A percentile compares a stretch with the other conserved stretches of the same genome.
Evolutionary conservation across 2,329 filamentous ascomycete genomes (phyloP).

Genomic region (Ceratocystiopsis sp.): DNA sequence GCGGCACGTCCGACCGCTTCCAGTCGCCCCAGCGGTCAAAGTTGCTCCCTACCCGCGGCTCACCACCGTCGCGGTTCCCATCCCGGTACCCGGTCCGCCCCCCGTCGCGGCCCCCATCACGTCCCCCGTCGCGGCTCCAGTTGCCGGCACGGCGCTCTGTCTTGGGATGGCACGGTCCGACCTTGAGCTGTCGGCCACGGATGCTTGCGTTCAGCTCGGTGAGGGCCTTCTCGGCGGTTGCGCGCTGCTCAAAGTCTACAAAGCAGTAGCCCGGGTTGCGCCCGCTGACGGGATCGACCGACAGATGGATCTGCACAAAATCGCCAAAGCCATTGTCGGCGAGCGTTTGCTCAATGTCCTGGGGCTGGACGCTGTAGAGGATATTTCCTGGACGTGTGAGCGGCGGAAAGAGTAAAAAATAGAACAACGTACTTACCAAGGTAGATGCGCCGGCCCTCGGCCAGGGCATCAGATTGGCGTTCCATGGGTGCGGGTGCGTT

Average conservation of each 20-base stretch:
- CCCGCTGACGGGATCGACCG: constrained; percentile 48
- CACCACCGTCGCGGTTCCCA: no score
- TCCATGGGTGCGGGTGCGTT: no score
- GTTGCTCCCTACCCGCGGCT: no score
- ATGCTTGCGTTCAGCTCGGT: constrained; percentile 35
- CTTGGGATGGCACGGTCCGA: constrained; percentile 48
- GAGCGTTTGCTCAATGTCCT: constrained; percentile 20
- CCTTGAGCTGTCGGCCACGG: constrained; percentile 41
- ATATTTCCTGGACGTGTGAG: constrained; percentile 37
- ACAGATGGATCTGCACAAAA: constrained; percentile 45
- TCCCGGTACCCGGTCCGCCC: no score
- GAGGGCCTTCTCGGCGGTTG: constrained; percentile 41
- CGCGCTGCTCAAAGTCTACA: constrained; percentile 43
- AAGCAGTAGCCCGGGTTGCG: constrained; percentile 63
- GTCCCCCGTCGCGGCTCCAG: no score
- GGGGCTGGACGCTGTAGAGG: constrained; percentile 30
- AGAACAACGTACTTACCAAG: not conserved
- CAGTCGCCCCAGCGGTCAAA: constrained; percentile 26
- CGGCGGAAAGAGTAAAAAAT: not conserved
- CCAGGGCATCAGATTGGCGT: not conserved
- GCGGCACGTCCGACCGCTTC: constrained; percentile 10
- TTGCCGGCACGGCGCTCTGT: no score
- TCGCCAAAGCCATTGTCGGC: constrained; percentile 17
- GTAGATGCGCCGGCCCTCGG: constrained; percentile 8
- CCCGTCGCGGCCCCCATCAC: no score